Evolutionary conservation across 2,329 filamentous ascomycete species (phyloP), one percentile per base, ranked within the genome.

Genomic region (Penicillium thymicola): DNA sequence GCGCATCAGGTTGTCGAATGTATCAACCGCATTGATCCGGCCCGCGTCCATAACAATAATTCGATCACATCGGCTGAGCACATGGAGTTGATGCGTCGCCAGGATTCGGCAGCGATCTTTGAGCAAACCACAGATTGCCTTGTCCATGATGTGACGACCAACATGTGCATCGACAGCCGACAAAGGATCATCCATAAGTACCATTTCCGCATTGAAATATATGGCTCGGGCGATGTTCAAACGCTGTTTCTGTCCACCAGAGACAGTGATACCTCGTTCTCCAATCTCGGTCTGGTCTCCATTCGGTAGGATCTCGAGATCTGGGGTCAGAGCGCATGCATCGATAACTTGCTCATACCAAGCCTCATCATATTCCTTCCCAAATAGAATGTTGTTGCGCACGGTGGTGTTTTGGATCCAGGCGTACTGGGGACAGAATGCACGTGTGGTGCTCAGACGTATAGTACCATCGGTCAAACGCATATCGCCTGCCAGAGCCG

Each of bases 381-480:
- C 93, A 67, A 97, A 97, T 0, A 91, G 75, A 57, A 99, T 96
- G 67, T 99, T 99, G 34, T 96, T 85, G 59, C 85, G 86, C 4
- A 97, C 83, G 0, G 88, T 90, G 0, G 91, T 82, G 68, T 97
- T 97, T 70, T 97, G 93, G 47, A 99, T 96, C 94, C 94, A 99
- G 0, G 94, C 90, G 69, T 96, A 96, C 70, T 99, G 93, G 0
- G 93, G 93, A 63, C 94, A 97, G 67, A 96, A 97, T 0, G 93
- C 90, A 59, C 92, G 82, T 3, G 86, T 87, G 0, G 90, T 90
- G 40, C 92, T 90, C 64, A 88, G 89, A 43, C 92, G 85, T 89
- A 97, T 57, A 27, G 43, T 90, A 16, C 94, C 93, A 1, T 91
- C 91, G 40, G 63, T 70, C 16, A 69, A 51, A 18, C 68, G 86